A percentile compares a stretch with the other conserved stretches of the same genome.
Conservation (phyloP, 2,329 filamentous ascomycete genomes). For the Aureobasidium sp. region DNA sequence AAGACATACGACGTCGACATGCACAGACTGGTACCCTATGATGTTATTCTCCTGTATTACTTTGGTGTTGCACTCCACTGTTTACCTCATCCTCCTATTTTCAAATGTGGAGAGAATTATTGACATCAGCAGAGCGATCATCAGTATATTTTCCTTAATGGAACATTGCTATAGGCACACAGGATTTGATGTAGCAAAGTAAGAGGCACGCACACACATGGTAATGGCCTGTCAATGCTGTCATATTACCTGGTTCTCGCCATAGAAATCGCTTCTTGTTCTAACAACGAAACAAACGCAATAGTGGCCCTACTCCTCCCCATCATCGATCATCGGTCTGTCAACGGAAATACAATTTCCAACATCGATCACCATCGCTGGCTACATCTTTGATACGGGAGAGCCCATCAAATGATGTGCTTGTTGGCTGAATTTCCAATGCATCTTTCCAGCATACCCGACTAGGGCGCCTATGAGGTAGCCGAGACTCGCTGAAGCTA, state of each 20-base stretch:
- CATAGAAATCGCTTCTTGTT: not conserved
- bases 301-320: not conserved
- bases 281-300: not conserved
- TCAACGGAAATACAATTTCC: not conserved
- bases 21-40: constrained; percentile 10
- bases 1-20: constrained; percentile 1
- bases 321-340: not conserved
- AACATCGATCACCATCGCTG: not conserved
- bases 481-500: not conserved
- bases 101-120: not conserved
- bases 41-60: constrained; percentile 15
- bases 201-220: constrained; percentile 1
- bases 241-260: not conserved
- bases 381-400: not conserved
- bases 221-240: no score
- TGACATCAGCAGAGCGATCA: constrained; percentile 7
- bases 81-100: constrained; percentile 2
- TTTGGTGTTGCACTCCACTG: constrained; percentile 12
- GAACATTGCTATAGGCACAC: constrained; percentile 1
- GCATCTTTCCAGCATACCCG: not conserved
- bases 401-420: not conserved
- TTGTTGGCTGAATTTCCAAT: not conserved
- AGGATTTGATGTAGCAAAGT: constrained; percentile 8
- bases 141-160: not conserved
- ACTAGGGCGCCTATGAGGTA: not conserved